A percentile compares a stretch with the other conserved stretches of the same genome.
phyloP scores from a whole-genome alignment of 495 filamentous ascomycete genomes.

The Pyrenula massariospora region DNA sequence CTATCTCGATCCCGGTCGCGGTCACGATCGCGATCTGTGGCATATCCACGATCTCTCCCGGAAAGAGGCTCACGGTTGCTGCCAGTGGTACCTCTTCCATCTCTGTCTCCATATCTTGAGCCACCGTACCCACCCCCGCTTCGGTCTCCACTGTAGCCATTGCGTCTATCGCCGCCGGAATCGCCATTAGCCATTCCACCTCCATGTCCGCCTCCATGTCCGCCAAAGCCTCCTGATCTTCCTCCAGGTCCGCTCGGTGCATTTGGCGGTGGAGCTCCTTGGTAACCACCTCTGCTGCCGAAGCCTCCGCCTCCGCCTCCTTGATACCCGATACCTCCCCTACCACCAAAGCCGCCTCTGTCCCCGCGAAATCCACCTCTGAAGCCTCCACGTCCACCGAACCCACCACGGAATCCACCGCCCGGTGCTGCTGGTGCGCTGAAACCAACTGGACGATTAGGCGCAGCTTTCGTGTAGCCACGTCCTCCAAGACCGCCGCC shows the following conservation, averaged over 20 bases:
- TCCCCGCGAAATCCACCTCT: conserved; percentile 50
- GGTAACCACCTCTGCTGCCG: conserved; percentile 33
- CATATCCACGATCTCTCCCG: conserved; percentile 23
- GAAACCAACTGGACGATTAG: conserved; percentile 55
- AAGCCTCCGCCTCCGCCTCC: conserved; percentile 49
- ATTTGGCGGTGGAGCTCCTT: conserved; percentile 50
- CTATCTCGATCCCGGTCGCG: conserved; percentile 33
- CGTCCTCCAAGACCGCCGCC: conserved; percentile 89
- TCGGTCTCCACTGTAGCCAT: conserved; percentile 22
- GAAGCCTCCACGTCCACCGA: conserved; percentile 42
- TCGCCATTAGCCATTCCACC: conserved; percentile 29
- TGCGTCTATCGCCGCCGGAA: conserved; percentile 22
- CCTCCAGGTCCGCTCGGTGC: conserved; percentile 72
- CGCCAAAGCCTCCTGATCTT: conserved; percentile 40
- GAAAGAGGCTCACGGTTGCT: conserved; percentile 45
- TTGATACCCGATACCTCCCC: conserved; percentile 27
- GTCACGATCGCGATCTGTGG: conserved; percentile 39
- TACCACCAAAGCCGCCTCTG: conserved; percentile 37
- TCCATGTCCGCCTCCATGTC: conserved; percentile 32
- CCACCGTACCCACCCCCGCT: conserved; percentile 14
- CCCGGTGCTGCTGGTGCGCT: conserved; percentile 53
- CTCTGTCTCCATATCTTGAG: conserved; percentile 21
- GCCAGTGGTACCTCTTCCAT: conserved; percentile 34
- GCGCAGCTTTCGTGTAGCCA: conserved; percentile 77
- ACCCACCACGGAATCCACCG: conserved; percentile 38